A percentile compares a stretch with the other conserved stretches of the same genome.
Evolutionary conservation across 352 stramenopile genomes (phyloP).

Genomic region (Phytophthora europaea): DNA sequence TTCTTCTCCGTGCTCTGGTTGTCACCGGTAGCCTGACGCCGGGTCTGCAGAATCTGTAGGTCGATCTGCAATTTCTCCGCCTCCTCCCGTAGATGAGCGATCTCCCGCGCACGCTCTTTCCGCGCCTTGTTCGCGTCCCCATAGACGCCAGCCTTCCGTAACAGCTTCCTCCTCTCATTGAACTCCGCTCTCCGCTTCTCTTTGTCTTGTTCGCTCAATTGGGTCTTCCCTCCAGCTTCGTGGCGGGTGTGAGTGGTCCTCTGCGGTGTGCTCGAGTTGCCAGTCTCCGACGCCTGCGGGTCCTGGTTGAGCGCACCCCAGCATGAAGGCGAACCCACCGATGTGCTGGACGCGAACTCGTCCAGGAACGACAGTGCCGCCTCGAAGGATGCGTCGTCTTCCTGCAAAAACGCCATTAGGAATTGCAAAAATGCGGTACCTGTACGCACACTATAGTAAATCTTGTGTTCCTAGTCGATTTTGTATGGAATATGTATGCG

Average conservation of each 20-base stretch:
- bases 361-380: constrained; percentile 19
- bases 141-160: constrained; percentile 27
- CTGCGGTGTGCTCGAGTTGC: neutral
- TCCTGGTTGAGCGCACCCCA: neutral
- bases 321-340: neutral
- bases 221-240: neutral
- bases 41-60: constrained; percentile 34
- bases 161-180: constrained; percentile 30
- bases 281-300: neutral
- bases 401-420: constrained; percentile 22
- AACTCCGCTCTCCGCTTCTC: constrained; percentile 9
- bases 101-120: constrained; percentile 46
- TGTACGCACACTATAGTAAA: neutral
- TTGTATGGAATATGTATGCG: neutral
- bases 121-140: constrained; percentile 41
- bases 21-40: neutral
- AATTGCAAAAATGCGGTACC: neutral
- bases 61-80: constrained; percentile 44
- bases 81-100: constrained; percentile 41
- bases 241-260: neutral
- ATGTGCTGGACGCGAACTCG: constrained; percentile 4
- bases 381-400: constrained; percentile 16
- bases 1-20: neutral
- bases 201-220: constrained; percentile 16
- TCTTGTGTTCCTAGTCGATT: neutral